These are phyloP conservation scores for Helichrysum umbraculigerum DNA, from an alignment of 129 eudicot genomes.

Conservation along the genomic window DNA sequence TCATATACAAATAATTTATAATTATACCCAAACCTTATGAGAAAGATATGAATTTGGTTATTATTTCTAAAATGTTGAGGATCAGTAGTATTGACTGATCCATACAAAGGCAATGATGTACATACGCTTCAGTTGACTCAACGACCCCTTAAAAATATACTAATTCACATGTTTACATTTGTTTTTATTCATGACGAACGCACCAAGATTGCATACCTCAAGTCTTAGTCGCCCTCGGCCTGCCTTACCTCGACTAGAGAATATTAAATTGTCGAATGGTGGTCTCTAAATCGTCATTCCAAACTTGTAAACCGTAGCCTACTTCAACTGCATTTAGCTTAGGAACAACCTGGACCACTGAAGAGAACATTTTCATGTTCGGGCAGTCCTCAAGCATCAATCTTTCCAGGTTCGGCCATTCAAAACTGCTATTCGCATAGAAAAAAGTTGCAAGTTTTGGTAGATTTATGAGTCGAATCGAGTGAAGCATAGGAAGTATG, in stretches of 20 bases:
- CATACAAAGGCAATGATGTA: too few relatives aligned
- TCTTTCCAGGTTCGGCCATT: constrained; percentile 35
- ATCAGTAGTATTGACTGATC: too few relatives aligned
- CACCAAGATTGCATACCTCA: not conserved
- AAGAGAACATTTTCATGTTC: constrained; percentile 30
- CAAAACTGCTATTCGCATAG: constrained; percentile 17
- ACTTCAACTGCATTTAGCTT: constrained; percentile 30
- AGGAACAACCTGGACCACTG: constrained; percentile 24
- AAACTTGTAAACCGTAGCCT: constrained; percentile 29
- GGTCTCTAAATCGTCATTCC: constrained; percentile 30
- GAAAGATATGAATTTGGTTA: too few relatives aligned
- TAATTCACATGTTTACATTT: not conserved
- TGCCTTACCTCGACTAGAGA: constrained; percentile 1
- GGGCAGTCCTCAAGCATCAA: constrained; percentile 35
- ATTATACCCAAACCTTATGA: not conserved
- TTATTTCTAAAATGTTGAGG: too few relatives aligned
- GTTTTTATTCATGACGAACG: not conserved
- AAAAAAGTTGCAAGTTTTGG: constrained; percentile 27
- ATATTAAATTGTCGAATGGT: constrained; percentile 4
- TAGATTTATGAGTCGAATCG: constrained; percentile 30
- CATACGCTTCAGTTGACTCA: too few relatives aligned
- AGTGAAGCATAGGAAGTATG: constrained; percentile 31
- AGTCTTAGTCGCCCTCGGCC: too few relatives aligned
- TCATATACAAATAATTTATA: not conserved
- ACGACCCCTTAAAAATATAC: too few relatives aligned